Conservation (phyloP, 441 rosid species). For the Pelargonium citronellum region DNA sequence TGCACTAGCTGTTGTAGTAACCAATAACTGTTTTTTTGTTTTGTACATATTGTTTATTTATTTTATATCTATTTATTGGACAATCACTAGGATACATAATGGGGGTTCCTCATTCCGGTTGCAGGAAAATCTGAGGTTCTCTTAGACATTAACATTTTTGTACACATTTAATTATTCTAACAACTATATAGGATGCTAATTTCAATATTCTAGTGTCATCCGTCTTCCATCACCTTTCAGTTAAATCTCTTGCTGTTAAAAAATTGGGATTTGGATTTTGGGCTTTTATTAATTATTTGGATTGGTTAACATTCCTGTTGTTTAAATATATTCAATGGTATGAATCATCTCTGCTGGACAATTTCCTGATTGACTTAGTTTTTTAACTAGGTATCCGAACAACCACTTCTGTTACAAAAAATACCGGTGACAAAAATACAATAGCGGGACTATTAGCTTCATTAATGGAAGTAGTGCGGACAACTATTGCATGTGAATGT, state of each 20-base stretch:
- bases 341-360: not conserved
- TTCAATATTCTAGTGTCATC: not conserved
- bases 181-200: not conserved
- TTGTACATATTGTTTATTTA: not conserved
- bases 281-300: conserved; percentile 2
- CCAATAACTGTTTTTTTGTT: not conserved
- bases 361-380: conserved; percentile 12
- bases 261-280: not conserved
- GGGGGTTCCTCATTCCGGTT: not conserved
- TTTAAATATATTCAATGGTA: not conserved
- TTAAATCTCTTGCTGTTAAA: not conserved
- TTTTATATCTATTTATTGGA: not conserved
- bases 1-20: not conserved
- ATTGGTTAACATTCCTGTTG: not conserved
- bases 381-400: conserved; percentile 51
- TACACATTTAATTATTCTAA: not conserved
- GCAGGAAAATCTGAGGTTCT: not conserved
- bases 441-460: conserved; percentile 89
- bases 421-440: conserved; percentile 77
- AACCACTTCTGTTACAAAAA: conserved; percentile 59
- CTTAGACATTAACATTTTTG: not conserved
- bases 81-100: not conserved
- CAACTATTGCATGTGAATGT: conserved; percentile 99
- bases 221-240: not conserved
- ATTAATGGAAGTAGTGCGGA: conserved; percentile 96